Evolutionary conservation across 2,329 filamentous ascomycete genomes (phyloP).

Genomic region (Endoconidiophora laricicola): DNA sequence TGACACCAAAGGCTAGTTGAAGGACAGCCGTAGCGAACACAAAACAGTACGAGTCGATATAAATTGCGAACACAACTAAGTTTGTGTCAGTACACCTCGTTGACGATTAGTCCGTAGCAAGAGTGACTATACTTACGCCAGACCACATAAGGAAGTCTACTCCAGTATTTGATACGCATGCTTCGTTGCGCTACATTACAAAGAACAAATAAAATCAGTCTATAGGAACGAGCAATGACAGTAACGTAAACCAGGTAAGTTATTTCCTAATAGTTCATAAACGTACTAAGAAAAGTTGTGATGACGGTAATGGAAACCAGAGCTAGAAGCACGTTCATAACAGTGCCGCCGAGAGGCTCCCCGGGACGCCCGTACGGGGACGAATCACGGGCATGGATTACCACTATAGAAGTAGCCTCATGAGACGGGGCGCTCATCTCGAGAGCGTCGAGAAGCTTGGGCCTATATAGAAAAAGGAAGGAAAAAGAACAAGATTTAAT

Average conservation of each 20-base stretch:
- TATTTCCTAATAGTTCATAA: not conserved
- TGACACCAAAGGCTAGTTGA: slow-evolving; percentile 39
- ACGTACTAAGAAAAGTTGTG: slow-evolving; percentile 23
- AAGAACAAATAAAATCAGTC: not conserved
- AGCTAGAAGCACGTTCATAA: slow-evolving; percentile 22
- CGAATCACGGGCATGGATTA: not conserved
- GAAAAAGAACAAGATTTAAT: too few species aligned
- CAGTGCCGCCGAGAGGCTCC: slow-evolving; percentile 20
- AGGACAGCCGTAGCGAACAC: slow-evolving; percentile 40
- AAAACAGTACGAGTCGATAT: slow-evolving; percentile 42
- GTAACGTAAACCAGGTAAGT: too few species aligned
- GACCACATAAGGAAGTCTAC: slow-evolving; percentile 23
- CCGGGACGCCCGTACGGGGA: slow-evolving; percentile 2
- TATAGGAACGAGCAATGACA: not conserved
- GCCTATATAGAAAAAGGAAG: too few species aligned
- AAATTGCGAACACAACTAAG: slow-evolving; percentile 42
- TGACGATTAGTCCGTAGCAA: too few species aligned
- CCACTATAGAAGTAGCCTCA: not conserved
- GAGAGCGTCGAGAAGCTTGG: too few species aligned
- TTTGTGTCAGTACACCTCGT: slow-evolving; percentile 8
- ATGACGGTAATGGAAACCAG: slow-evolving; percentile 22
- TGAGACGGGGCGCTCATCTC: too few species aligned
- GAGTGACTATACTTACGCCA: slow-evolving; percentile 23
- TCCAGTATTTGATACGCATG: slow-evolving; percentile 13
- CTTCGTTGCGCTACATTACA: slow-evolving; percentile 6